These are phyloP conservation scores for Pseudozyma sp. DNA, from an alignment of 1,284 basidiomycete species.

Conservation along the genomic window DNA sequence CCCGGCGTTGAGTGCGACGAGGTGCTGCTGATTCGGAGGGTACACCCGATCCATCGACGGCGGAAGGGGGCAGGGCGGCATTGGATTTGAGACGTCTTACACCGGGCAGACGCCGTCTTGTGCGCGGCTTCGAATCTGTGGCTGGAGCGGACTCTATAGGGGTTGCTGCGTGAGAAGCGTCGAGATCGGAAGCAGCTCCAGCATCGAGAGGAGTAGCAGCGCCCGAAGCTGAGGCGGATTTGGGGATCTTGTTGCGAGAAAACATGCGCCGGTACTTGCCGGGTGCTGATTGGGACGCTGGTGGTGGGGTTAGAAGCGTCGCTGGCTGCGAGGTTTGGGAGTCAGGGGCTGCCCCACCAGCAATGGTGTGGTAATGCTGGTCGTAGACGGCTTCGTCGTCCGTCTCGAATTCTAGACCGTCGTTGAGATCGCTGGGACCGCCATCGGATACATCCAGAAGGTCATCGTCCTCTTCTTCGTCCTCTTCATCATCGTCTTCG, in stretches of 20 bases:
- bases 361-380: slow-evolving; percentile 45
- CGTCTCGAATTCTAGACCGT: slow-evolving; percentile 21
- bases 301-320: slow-evolving; percentile 25
- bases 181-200: slow-evolving; percentile 19
- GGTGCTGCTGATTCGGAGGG: background rate
- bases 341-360: slow-evolving; percentile 11
- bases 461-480: slow-evolving; percentile 28
- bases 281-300: slow-evolving; percentile 1
- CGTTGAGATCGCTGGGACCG: slow-evolving; percentile 32
- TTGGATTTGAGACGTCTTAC: slow-evolving; percentile 26
- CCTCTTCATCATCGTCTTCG: slow-evolving; percentile 38
- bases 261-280: slow-evolving; percentile 44
- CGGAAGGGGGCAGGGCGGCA: slow-evolving; percentile 8
- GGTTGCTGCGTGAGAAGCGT: slow-evolving; percentile 16
- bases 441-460: slow-evolving; percentile 24
- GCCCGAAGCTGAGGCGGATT: slow-evolving; percentile 29
- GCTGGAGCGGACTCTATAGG: slow-evolving; percentile 12
- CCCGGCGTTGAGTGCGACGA: slow-evolving; percentile 10
- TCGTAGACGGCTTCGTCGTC: slow-evolving; percentile 42
- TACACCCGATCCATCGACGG: background rate
- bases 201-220: slow-evolving; percentile 25
- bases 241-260: slow-evolving; percentile 26
- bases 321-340: slow-evolving; percentile 4
- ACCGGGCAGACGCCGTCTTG: slow-evolving; percentile 28
- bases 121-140: slow-evolving; percentile 19